Evolutionary conservation across 768 basidiomycete species (phyloP).

Genomic region (Chalciporus chontae): DNA sequence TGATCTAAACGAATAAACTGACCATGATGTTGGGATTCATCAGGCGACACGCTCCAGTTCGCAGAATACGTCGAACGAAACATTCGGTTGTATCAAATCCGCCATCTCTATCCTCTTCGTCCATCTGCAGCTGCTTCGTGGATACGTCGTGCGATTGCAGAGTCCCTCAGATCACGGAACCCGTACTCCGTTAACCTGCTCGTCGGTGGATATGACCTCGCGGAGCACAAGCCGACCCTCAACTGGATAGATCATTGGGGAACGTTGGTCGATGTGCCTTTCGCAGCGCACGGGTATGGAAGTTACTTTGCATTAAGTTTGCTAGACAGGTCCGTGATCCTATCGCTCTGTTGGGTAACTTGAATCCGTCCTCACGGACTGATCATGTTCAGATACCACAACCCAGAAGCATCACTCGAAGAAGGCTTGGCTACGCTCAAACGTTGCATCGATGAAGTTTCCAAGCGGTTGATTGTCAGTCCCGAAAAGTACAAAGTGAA

Average conservation of each 20-base stretch:
- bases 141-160: slow-evolving; percentile 88
- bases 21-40: not conserved
- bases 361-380: slow-evolving; percentile 3
- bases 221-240: slow-evolving; percentile 65
- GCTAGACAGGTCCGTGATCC: slow-evolving; percentile 67
- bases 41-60: slow-evolving; percentile 95
- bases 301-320: slow-evolving; percentile 90
- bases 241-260: slow-evolving; percentile 99
- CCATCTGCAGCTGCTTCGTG: slow-evolving; percentile 92
- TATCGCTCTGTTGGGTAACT: not conserved
- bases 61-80: slow-evolving; percentile 96
- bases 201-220: slow-evolving; percentile 87
- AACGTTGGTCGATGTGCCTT: slow-evolving; percentile 83
- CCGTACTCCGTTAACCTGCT: slow-evolving; percentile 93
- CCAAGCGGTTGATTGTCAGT: slow-evolving; percentile 77
- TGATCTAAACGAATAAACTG: not conserved
- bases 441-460: slow-evolving; percentile 86
- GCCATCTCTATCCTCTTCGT: slow-evolving; percentile 84
- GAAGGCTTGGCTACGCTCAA: slow-evolving; percentile 82
- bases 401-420: slow-evolving; percentile 79
- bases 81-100: slow-evolving; percentile 93
- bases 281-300: slow-evolving; percentile 94
- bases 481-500: slow-evolving; percentile 85
- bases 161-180: slow-evolving; percentile 80
- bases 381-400: slow-evolving; percentile 65